Conservation (phyloP, 495 filamentous ascomycete genomes). For the Neurospora terricola region DNA sequence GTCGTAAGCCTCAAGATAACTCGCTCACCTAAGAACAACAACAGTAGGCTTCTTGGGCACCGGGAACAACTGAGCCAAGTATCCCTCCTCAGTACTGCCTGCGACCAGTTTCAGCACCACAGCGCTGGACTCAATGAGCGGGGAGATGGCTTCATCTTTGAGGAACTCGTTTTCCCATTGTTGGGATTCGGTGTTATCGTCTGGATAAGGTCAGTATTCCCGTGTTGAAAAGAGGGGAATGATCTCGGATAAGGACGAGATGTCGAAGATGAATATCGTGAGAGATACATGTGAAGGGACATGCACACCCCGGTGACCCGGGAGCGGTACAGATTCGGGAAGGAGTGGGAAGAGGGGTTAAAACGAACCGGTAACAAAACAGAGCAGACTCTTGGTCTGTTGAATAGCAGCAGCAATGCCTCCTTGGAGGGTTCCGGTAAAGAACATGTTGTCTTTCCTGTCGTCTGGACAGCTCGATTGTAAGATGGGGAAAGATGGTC, state of each 20-base stretch:
- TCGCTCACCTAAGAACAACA: slow-evolving; percentile 65
- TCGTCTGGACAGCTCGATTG: not conserved
- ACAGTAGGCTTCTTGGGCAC: slow-evolving; percentile 62
- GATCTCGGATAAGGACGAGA: not conserved
- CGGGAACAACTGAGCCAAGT: slow-evolving; percentile 70
- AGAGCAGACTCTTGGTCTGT: slow-evolving; percentile 38
- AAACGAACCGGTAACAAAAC: slow-evolving; percentile 39
- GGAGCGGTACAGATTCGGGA: not conserved
- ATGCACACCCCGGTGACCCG: not conserved
- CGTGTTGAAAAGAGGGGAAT: no score
- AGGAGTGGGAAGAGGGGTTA: not conserved
- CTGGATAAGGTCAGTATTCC: slow-evolving; percentile 21
- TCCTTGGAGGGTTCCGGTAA: slow-evolving; percentile 62
- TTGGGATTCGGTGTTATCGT: slow-evolving; percentile 53
- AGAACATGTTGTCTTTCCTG: slow-evolving; percentile 52
- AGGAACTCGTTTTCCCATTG: slow-evolving; percentile 74
- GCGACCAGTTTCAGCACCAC: slow-evolving; percentile 58
- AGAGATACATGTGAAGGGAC: not conserved
- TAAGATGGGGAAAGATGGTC: not conserved
- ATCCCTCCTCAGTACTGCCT: slow-evolving; percentile 68
- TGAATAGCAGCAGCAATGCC: slow-evolving; percentile 68
- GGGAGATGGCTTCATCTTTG: slow-evolving; percentile 38
- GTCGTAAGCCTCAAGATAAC: slow-evolving; percentile 8
- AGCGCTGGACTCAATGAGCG: slow-evolving; percentile 45
- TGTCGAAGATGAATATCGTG: not conserved